Base-by-base conservation (phyloP, 805 yeast genomes). In the Kodamaea restingae region DNA sequence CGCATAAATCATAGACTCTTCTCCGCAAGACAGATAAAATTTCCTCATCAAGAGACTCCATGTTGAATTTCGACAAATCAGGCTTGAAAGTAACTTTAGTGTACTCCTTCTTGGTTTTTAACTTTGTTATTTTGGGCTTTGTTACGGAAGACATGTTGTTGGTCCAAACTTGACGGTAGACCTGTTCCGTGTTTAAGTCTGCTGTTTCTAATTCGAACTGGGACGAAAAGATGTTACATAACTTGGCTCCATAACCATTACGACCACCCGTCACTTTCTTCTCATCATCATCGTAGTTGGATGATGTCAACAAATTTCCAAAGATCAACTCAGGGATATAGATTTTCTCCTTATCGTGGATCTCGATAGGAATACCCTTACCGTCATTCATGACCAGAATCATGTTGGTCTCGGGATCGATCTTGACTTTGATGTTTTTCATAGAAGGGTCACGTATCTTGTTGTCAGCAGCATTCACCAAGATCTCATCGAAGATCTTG, bases 391-490 rank as follows among this genome's bases (percentile, higher is more conserved):
- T 80, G 4, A 93, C 91, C 41, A 80, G 78, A 32, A 93, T 85
- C 14, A 75, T 54, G 55, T 88, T 88, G 37, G 73, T 70, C 43
- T 82, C 96, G 3, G 81, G 71, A 51, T 86, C 82, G 41, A 93
- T 87, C 28, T 65, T 73, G n/a, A 93, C 98, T 41, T 80, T 86
- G 45, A 93, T 78, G 51, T 75, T 79, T 50, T 80, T 84, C 99
- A 93, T 93, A 7, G 75, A 50, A 1, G 96, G 88, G 58, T 93
- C 99, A 50, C 98, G 78, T 44, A 91, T 91, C 67, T 93, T 93
- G 70, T 93, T 93, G 64, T 93, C 99, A 10, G 99, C 99, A 4
- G 99, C 98, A 61, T 93, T 93, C 39, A 93, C 99, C 45, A 93
- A 69, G 42, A 93, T 90, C 65, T 93, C 99, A 61, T 93, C 99